These are phyloP conservation scores for Blastocladiella britannica DNA, from an alignment of 192 early-diverging fungal genomes.

Conservation along the genomic window DNA sequence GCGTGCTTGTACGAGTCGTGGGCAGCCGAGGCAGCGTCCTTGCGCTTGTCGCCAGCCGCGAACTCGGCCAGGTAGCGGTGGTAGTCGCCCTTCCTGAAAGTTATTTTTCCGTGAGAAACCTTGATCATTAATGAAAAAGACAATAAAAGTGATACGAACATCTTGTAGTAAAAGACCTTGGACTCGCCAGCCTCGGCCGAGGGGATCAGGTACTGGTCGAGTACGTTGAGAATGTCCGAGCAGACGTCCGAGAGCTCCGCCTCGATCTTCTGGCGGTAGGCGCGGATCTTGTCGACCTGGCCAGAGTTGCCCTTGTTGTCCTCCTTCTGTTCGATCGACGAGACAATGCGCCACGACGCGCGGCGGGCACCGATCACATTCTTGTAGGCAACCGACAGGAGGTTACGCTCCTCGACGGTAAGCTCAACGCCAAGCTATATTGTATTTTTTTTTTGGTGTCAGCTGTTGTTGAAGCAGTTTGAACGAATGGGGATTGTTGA, in stretches of 20 bases:
- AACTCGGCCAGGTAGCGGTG: conserved; percentile 98
- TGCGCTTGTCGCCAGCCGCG: conserved; percentile 62
- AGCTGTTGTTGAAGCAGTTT: too few relatives aligned
- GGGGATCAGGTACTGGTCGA: conserved; percentile 77
- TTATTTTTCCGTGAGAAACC: conserved; percentile 1
- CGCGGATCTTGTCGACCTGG: conserved; percentile 74
- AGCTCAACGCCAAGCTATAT: conserved; percentile 65
- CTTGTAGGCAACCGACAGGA: conserved; percentile 95
- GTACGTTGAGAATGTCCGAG: conserved; percentile 78
- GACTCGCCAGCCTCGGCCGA: conserved; percentile 85
- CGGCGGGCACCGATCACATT: conserved; percentile 94
- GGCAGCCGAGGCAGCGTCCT: conserved; percentile 59
- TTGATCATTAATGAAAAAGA: conserved; percentile 8
- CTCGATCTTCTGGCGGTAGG: conserved; percentile 90
- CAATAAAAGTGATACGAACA: conserved; percentile 21
- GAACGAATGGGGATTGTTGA: conserved; percentile 1
- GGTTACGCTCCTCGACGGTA: conserved; percentile 92
- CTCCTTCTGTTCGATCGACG: conserved; percentile 93
- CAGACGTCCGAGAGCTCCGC: conserved; percentile 84
- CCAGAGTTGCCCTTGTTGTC: conserved; percentile 60
- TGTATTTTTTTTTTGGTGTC: too few relatives aligned
- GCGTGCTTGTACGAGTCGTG: conserved; percentile 90
- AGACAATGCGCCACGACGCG: conserved; percentile 91
- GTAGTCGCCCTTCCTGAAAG: conserved; percentile 91
- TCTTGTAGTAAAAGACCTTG: conserved; percentile 99